Base-by-base conservation (phyloP, 2,329 filamentous ascomycete genomes). In the Paraphaeosphaeria sporulosa region DNA sequence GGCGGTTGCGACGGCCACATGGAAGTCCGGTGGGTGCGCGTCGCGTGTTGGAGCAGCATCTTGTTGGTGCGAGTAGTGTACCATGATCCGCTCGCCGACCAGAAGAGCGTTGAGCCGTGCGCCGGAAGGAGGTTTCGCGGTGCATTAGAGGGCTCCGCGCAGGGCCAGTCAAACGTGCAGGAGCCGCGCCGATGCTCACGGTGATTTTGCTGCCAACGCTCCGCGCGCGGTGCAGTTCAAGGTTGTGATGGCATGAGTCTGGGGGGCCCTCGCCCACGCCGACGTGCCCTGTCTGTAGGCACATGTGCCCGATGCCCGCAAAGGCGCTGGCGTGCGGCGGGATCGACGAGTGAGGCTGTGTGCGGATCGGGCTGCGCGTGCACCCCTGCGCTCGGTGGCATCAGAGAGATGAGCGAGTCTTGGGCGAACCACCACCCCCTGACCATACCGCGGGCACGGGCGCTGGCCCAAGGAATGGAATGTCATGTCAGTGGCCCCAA, bases 321-420 rank as follows among this genome's bases (percentile, higher is more conserved):
- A 46, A 57, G 38, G 50, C 56, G 48, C 36, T 55, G 36, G 48
- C 63, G 62, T 63, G 63, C 57, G 51, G 58, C 63, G 65, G 69
- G 73, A 76, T 76, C 72, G 66, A 66, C 75, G 63, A 74, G 70
- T 75, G 73, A 77, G 74, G 74, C 73, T 74, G 68, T 64, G 69
- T 64, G 58, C 53, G 70, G 71, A 74, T 75, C 73, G 66, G 60
- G 71, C 66, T n/a, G n/a, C n/a, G n/a, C n/a, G n/a, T n/a, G n/a
- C n/a, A n/a, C 60, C 65, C 67, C 71, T 64, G 64, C 61, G 63
- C 68, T 67, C n/a, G n/a, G 13, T 17, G 65, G 72, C 70, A 71
- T 67, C 63, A 68, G 64, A 69, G 67, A 74, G 68, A 70, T 71
- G 64, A 71, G 67, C 62, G 62, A 62, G 52, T 44, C 66, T 67